Percentiles rank a stretch among this genome's conserved stretches.
Conservation (phyloP, 1,284 basidiomycete species). For the Ustilago shanxiensis region DNA sequence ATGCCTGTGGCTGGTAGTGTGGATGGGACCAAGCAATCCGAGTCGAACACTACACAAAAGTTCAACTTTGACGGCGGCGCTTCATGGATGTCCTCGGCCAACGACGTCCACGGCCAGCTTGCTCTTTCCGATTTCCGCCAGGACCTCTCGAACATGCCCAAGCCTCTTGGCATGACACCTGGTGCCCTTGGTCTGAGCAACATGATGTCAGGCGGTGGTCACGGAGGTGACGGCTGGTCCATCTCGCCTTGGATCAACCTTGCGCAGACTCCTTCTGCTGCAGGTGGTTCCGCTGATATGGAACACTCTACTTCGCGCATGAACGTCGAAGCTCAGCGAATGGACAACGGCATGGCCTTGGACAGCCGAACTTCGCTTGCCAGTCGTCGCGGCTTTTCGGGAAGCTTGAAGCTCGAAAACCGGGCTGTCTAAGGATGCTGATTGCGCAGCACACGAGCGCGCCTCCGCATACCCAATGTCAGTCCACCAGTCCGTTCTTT, state of each 20-base stretch:
- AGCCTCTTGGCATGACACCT: slow-evolving; percentile 39
- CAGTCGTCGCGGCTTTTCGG: slow-evolving; percentile 46
- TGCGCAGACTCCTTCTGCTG: slow-evolving; percentile 26
- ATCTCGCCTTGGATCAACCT: slow-evolving; percentile 55
- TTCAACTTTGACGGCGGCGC: slow-evolving; percentile 19
- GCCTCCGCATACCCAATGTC: neutral
- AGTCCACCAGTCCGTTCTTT: neutral
- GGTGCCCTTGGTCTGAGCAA: slow-evolving; percentile 35
- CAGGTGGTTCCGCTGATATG: slow-evolving; percentile 14
- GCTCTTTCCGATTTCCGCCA: slow-evolving; percentile 30
- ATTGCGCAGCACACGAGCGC: slow-evolving; percentile 8
- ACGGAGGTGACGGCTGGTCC: slow-evolving; percentile 44
- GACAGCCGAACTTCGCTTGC: slow-evolving; percentile 34
- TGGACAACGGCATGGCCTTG: slow-evolving; percentile 22
- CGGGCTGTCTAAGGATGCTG: slow-evolving; percentile 5
- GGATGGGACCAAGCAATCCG: slow-evolving; percentile 9
- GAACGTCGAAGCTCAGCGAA: slow-evolving; percentile 12
- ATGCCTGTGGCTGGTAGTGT: slow-evolving; percentile 8
- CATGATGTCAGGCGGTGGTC: slow-evolving; percentile 18
- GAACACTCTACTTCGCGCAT: slow-evolving; percentile 4
- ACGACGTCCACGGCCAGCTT: slow-evolving; percentile 29
- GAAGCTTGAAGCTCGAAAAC: slow-evolving; percentile 37
- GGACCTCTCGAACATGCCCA: slow-evolving; percentile 26
- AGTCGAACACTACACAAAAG: neutral
- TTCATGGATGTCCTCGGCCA: slow-evolving; percentile 30